Conservation (phyloP, 805 yeast genomes). For the Cyberlindnera xylosilytica region DNA sequence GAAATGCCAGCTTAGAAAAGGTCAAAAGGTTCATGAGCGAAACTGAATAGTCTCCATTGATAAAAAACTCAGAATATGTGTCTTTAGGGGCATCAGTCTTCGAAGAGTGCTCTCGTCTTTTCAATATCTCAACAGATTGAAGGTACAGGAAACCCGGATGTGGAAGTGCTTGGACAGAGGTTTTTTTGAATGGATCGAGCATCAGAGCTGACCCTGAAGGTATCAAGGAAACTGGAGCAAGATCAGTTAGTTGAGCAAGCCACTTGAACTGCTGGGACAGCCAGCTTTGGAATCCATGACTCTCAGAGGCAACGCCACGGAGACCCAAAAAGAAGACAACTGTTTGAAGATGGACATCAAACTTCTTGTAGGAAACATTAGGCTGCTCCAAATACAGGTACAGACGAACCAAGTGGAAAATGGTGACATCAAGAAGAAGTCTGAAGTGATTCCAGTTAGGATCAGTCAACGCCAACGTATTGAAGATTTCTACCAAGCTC, state of each 20-base stretch:
- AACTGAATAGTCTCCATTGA: slow-evolving; percentile 6
- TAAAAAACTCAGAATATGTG: slow-evolving; percentile 9
- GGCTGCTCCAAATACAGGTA: slow-evolving; percentile 59
- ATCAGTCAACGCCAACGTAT: slow-evolving; percentile 23
- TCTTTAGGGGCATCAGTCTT: slow-evolving; percentile 10
- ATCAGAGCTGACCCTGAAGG: slow-evolving; percentile 38
- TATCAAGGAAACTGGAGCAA: slow-evolving; percentile 41
- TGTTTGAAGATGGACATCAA: slow-evolving; percentile 57
- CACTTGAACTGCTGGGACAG: slow-evolving; percentile 58
- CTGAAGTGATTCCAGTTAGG: slow-evolving; percentile 44
- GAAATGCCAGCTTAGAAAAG: slow-evolving; percentile 36
- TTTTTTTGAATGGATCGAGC: slow-evolving; percentile 20
- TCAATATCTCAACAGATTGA: slow-evolving; percentile 34
- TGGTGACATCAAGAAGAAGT: slow-evolving; percentile 52
- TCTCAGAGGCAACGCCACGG: slow-evolving; percentile 25
- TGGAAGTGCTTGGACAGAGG: slow-evolving; percentile 35
- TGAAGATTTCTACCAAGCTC: slow-evolving; percentile 39
- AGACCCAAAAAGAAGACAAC: slow-evolving; percentile 39
- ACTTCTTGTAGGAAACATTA: slow-evolving; percentile 58
- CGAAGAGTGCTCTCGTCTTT: slow-evolving; percentile 20
- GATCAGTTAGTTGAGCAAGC: slow-evolving; percentile 55
- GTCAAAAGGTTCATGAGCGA: slow-evolving; percentile 31
- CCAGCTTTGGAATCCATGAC: slow-evolving; percentile 47
- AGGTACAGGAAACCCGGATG: slow-evolving; percentile 42
- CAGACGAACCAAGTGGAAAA: slow-evolving; percentile 60